A percentile compares a stretch with the other conserved stretches of the same genome.
Evolutionary conservation across 2,329 filamentous ascomycete species (phyloP).

Genomic region (Emydomyces testavorans): DNA sequence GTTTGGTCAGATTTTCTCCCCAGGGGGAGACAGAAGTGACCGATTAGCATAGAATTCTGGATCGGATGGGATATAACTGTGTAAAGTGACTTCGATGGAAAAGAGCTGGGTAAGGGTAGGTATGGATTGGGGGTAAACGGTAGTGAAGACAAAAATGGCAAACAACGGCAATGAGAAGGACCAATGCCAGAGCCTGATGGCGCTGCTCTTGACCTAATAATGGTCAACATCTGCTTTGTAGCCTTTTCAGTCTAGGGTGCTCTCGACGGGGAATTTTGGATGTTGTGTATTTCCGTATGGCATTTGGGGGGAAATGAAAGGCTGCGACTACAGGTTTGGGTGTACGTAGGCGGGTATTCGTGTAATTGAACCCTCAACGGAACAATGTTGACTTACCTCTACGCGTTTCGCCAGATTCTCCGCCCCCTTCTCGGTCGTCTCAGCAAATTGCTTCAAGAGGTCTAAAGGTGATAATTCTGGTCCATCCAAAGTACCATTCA

Average conservation of each 20-base stretch:
- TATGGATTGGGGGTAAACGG: constrained; percentile 13
- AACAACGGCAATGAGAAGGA: constrained; percentile 15
- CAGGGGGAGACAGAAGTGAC: constrained; percentile 1
- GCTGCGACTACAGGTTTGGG: neutral
- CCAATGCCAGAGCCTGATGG: constrained; percentile 17
- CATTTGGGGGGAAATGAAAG: neutral
- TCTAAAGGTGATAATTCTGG: constrained; percentile 30
- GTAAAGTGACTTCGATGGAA: constrained; percentile 15
- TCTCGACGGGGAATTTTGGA: neutral
- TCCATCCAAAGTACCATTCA: constrained; percentile 25
- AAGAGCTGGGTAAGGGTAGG: constrained; percentile 11
- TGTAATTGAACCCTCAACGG: neutral
- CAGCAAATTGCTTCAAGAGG: constrained; percentile 37
- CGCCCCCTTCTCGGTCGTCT: constrained; percentile 46
- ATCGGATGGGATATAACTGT: constrained; percentile 11
- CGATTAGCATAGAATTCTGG: constrained; percentile 15
- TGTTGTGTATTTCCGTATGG: neutral
- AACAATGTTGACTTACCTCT: constrained; percentile 31
- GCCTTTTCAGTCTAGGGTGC: neutral
- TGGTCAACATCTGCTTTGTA: constrained; percentile 16
- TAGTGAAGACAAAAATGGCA: constrained; percentile 14
- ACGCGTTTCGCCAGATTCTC: constrained; percentile 34
- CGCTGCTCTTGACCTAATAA: constrained; percentile 15
- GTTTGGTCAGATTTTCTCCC: constrained; percentile 7
- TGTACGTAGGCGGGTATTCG: neutral